phyloP scores from a whole-genome alignment of 306 rosid genomes.

The Senna siamea region DNA sequence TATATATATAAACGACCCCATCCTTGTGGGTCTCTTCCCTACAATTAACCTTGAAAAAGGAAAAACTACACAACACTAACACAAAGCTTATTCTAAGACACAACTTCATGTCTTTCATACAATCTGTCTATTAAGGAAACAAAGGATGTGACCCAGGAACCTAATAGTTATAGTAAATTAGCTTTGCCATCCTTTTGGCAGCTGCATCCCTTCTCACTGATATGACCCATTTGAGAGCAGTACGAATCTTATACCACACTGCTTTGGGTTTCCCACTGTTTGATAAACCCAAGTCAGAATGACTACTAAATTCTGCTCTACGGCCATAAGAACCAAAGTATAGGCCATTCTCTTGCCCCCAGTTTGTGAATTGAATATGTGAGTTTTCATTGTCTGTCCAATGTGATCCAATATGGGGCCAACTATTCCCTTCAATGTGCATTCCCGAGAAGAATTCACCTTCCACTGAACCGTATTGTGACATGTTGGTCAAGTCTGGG shows the following conservation, averaged over 20 bases:
- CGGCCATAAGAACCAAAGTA: constrained; percentile 22
- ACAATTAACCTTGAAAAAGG: constrained; percentile 17
- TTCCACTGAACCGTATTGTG: constrained; percentile 19
- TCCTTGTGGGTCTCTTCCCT: constrained; percentile 31
- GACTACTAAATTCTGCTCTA: constrained; percentile 35
- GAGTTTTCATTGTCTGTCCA: constrained; percentile 30
- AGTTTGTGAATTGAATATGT: constrained; percentile 27
- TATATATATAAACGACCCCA: constrained; percentile 28
- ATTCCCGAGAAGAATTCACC: constrained; percentile 36
- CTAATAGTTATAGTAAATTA: constrained; percentile 26
- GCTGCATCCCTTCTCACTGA: constrained; percentile 42
- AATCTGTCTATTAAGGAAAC: constrained; percentile 28
- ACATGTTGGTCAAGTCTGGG: constrained; percentile 9
- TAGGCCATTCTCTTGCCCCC: constrained; percentile 33
- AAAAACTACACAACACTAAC: not conserved
- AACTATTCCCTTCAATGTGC: constrained; percentile 35
- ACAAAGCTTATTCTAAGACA: constrained; percentile 1
- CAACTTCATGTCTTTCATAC: not conserved
- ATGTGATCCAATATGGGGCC: constrained; percentile 19
- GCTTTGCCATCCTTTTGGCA: constrained; percentile 46
- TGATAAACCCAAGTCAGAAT: constrained; percentile 16
- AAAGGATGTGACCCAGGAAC: not conserved
- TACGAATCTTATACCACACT: constrained; percentile 51
- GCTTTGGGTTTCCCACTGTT: constrained; percentile 53
- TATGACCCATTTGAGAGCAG: constrained; percentile 51